Evolutionary conservation across 2,329 filamentous ascomycete species (phyloP), one percentile per base, ranked within the genome.

Genomic region (Daldinia sp.): DNA sequence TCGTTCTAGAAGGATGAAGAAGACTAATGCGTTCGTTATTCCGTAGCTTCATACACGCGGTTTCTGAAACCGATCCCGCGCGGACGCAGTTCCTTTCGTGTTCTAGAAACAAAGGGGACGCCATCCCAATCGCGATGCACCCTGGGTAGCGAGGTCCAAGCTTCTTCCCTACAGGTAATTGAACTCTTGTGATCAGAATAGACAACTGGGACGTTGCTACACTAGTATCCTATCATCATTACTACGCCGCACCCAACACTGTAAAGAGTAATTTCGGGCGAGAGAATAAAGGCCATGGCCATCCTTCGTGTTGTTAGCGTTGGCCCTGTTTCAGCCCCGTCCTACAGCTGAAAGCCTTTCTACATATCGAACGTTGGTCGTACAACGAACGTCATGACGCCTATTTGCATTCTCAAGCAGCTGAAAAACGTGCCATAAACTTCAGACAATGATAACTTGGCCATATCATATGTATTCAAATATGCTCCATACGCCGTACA

Each of bases 1-100:
- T 35, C 33, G 4, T 54, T 54, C 51, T 54, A 54, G 51, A 54
- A 54, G 51, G 33, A 33, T 39, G 51, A 54, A 37, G 33, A 54
- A 37, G 51, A 20, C 51, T n/a, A 54, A 2, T 54, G 51, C 30
- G n/a, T 13, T 20, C 30, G 30, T 20, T 20, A 18, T n/a, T 37
- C 30, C n/a, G 15, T 15, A 9, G 33, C 30, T 26, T 37, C 33
- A 10, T 13, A 3, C 33, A 23, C 9, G 30, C 33, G 30, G 33
- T 37, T 50, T 39, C 10, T 54, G 51, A 54, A 54, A 54, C 51
- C 18, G 13, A 54, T 54, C 51, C 51, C 18, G 33, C 50, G 51
- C 18, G 33, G 51, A 37, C 9, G 20, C 33, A 39, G 51, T 37
- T n/a, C 51, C 9, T 54, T 18, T 54, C 30, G 51, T 54, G 51